Evolutionary conservation across 108 stramenopile genomes (phyloP).

Genomic region (Mediolabrus comicus): DNA sequence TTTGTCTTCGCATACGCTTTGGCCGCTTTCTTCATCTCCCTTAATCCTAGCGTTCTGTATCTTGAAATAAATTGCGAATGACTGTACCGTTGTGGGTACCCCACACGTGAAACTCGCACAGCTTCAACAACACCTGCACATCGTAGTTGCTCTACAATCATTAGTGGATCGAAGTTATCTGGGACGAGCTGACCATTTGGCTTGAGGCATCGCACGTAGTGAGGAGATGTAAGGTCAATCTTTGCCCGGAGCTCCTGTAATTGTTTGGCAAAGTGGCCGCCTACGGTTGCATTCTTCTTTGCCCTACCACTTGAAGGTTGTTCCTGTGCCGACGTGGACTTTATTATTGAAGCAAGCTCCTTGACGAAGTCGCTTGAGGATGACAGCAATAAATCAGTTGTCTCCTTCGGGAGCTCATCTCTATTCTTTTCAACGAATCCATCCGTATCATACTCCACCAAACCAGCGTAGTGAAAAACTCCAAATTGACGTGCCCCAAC

Average conservation of each 20-base stretch:
- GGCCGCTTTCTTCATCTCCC: slow-evolving; percentile 48
- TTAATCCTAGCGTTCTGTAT: slow-evolving; percentile 41
- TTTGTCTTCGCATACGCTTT: slow-evolving; percentile 34
- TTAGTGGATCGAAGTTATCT: slow-evolving; percentile 56
- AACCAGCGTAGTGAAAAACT: slow-evolving; percentile 67
- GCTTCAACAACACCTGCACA: slow-evolving; percentile 76
- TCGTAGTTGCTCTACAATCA: slow-evolving; percentile 69
- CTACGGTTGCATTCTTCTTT: slow-evolving; percentile 56
- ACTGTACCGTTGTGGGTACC: slow-evolving; percentile 58
- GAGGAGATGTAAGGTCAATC: slow-evolving; percentile 60
- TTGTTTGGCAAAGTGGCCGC: slow-evolving; percentile 57
- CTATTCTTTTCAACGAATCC: slow-evolving; percentile 79
- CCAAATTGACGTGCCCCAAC: slow-evolving; percentile 62
- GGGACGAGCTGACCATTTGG: slow-evolving; percentile 62
- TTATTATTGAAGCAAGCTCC: slow-evolving; percentile 46
- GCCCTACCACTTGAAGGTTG: slow-evolving; percentile 26
- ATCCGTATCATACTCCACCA: slow-evolving; percentile 60
- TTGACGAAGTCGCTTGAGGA: slow-evolving; percentile 41
- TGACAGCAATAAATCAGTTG: slow-evolving; percentile 45
- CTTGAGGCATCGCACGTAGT: slow-evolving; percentile 86
- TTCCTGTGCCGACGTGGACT: slow-evolving; percentile 25
- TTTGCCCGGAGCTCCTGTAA: slow-evolving; percentile 59
- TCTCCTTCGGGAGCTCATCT: slow-evolving; percentile 66
- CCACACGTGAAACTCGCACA: slow-evolving; percentile 67
- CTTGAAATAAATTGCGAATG: slow-evolving; percentile 53